Conservation (phyloP, 306 rosid genomes). For the Castanospermum australe region DNA sequence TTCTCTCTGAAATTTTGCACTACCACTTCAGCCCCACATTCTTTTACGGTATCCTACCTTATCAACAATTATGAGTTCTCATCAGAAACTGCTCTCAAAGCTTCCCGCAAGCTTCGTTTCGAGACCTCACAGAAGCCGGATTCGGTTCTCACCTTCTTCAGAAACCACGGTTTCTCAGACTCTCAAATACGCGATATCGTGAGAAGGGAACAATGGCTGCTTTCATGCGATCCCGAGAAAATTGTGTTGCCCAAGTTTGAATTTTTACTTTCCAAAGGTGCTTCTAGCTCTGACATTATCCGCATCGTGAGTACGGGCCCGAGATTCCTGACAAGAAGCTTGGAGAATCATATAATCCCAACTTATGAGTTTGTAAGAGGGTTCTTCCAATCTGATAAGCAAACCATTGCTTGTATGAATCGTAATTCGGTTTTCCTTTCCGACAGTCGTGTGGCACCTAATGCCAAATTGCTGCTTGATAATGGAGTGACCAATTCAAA, state of each 20-base stretch:
- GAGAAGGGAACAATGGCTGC: background rate
- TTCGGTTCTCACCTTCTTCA: constrained; percentile 10
- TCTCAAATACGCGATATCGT: background rate
- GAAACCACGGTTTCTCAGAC: background rate
- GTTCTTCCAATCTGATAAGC: background rate
- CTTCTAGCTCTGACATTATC: constrained; percentile 8
- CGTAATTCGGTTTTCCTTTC: background rate
- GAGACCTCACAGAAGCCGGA: constrained; percentile 26
- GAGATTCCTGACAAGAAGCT: background rate
- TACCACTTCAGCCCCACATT: background rate
- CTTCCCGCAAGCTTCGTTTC: constrained; percentile 26
- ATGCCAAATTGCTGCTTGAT: background rate
- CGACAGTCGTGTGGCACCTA: background rate
- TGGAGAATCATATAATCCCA: constrained; percentile 8
- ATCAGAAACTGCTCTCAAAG: constrained; percentile 24
- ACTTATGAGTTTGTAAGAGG: background rate
- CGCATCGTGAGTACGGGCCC: background rate
- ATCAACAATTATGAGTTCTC: constrained; percentile 28
- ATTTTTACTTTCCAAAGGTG: constrained; percentile 35
- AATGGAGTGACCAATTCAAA: background rate
- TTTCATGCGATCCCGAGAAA: background rate
- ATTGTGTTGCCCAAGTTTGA: constrained; percentile 18
- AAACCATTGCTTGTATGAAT: background rate
- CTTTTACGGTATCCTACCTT: constrained; percentile 39
- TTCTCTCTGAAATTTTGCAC: too few species aligned